phyloP scores from a whole-genome alignment of 225 moss, liverwort and hornwort genomes.

The Pseudoscleropodium purum region DNA sequence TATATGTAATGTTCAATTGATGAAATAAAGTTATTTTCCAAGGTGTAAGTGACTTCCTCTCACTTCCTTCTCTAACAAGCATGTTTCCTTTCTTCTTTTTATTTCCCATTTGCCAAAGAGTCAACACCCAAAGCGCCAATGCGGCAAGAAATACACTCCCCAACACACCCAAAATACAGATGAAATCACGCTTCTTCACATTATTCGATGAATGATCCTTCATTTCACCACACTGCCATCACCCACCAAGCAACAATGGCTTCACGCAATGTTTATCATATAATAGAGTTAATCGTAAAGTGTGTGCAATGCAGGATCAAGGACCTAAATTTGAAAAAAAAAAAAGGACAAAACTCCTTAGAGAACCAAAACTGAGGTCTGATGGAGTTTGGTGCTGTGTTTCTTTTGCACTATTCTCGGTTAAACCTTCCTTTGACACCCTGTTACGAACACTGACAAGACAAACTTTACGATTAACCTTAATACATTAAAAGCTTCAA shows the following conservation, averaged over 20 bases:
- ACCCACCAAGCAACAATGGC: not conserved
- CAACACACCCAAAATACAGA: not conserved
- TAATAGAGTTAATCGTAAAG: no score
- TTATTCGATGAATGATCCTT: not conserved
- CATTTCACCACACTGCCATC: not conserved
- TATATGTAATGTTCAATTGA: not conserved
- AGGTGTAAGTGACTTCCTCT: not conserved
- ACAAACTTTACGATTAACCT: no score
- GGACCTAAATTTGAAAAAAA: no score
- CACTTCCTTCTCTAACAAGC: not conserved
- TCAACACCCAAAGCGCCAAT: not conserved
- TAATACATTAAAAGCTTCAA: not conserved
- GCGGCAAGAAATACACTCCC: not conserved
- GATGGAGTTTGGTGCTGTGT: no score
- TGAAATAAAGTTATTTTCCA: conserved; percentile 41
- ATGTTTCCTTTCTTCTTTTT: not conserved
- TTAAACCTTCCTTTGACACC: no score
- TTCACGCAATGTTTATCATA: not conserved
- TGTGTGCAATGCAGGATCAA: no score
- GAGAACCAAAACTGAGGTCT: no score
- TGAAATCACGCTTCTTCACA: not conserved
- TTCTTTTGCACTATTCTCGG: no score
- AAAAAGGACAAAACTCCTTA: no score
- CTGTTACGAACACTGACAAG: no score
- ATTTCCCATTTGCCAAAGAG: not conserved